phyloP scores from a whole-genome alignment of 2,329 filamentous ascomycete species.

The Stenocarpella maydis region DNA sequence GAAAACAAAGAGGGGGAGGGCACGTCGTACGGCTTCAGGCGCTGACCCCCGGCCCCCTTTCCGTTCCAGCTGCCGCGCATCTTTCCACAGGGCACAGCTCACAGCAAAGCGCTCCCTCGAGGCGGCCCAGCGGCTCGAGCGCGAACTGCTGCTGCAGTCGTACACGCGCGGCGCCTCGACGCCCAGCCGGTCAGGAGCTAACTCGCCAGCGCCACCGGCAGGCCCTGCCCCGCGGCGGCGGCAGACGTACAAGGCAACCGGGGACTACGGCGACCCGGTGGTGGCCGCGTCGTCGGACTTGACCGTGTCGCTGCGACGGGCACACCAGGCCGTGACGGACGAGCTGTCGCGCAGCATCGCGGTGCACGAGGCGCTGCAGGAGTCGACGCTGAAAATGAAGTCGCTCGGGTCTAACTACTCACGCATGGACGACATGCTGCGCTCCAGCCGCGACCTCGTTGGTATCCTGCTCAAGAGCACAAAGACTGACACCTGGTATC shows the following conservation, averaged over 20 bases:
- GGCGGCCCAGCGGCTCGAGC: slow-evolving; percentile 77
- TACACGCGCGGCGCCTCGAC: slow-evolving; percentile 49
- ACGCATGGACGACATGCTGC: slow-evolving; percentile 78
- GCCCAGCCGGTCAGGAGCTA: slow-evolving; percentile 44
- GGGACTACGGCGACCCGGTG: slow-evolving; percentile 71
- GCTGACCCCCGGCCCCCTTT: slow-evolving; percentile 15
- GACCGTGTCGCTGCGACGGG: slow-evolving; percentile 82
- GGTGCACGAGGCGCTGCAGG: slow-evolving; percentile 85
- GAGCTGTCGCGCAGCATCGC: slow-evolving; percentile 89
- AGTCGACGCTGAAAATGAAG: slow-evolving; percentile 83
- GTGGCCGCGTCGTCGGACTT: slow-evolving; percentile 83
- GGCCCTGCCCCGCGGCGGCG: slow-evolving; percentile 31
- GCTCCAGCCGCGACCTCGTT: slow-evolving; percentile 77
- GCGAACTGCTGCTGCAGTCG: slow-evolving; percentile 76
- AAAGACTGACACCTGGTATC: slow-evolving; percentile 98
- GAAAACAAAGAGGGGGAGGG: no score
- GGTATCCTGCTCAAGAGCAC: slow-evolving; percentile 83
- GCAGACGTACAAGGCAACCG: slow-evolving; percentile 39
- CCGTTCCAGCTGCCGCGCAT: slow-evolving; percentile 59
- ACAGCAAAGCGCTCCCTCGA: slow-evolving; percentile 79
- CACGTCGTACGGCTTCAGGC: not conserved
- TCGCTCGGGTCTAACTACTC: slow-evolving; percentile 84
- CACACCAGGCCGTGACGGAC: slow-evolving; percentile 84
- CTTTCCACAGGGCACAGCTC: slow-evolving; percentile 85
- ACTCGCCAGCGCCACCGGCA: slow-evolving; percentile 42